Percentiles rank a stretch among this genome's conserved stretches.
Evolutionary conservation across 495 filamentous ascomycete genomes (phyloP).

Genomic region (Collariella sp.): DNA sequence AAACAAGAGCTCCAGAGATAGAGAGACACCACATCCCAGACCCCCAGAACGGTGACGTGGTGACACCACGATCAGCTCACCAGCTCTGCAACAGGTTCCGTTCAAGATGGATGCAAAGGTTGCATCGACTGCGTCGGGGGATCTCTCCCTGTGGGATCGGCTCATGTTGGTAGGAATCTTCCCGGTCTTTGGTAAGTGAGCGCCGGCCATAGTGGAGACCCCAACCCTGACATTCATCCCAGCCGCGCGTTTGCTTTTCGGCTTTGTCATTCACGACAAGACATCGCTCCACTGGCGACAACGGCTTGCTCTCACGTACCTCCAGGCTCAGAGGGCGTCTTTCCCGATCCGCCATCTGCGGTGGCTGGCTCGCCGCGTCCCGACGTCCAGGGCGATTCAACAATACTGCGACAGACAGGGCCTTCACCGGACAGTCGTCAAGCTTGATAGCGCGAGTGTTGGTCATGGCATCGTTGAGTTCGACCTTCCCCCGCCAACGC

Average conservation of each 20-base stretch:
- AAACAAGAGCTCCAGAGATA: too few species aligned
- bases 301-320: slow-evolving; percentile 9
- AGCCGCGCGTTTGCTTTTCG: background rate
- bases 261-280: background rate
- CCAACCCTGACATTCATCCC: background rate
- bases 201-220: background rate
- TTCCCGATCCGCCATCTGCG: slow-evolving; percentile 5
- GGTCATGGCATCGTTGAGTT: background rate
- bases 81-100: too few species aligned
- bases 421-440: background rate
- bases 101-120: too few species aligned
- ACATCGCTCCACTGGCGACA: slow-evolving; percentile 16
- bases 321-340: slow-evolving; percentile 8
- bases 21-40: too few species aligned
- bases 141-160: too few species aligned
- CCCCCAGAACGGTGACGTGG: too few species aligned
- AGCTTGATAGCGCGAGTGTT: background rate
- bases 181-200: background rate
- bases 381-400: slow-evolving; percentile 3
- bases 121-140: too few species aligned
- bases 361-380: slow-evolving; percentile 4
- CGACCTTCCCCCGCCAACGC: background rate
- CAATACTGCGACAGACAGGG: background rate
- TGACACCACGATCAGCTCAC: too few species aligned
- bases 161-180: background rate